Base-by-base conservation (phyloP, 495 filamentous ascomycete species). In the Lepidopterella palustris region DNA sequence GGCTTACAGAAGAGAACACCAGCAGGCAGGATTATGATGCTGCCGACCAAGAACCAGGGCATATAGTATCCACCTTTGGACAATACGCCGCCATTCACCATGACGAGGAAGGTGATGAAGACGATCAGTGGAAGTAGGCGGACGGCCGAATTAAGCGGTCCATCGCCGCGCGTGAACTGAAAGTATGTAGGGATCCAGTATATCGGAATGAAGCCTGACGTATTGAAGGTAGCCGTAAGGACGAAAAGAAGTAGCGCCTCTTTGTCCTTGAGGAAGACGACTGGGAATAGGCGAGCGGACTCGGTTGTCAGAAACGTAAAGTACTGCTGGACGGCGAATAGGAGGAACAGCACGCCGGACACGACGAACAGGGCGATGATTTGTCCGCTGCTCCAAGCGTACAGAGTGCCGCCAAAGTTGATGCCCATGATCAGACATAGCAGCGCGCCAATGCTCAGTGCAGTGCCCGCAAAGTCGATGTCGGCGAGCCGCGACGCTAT, bases 291-390 rank as follows among this genome's bases (percentile, higher is more conserved):
- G 2, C 55, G 60, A 9, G 5, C 6, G 13, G 57, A 52, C 4
- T 20, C 8, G 3, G 62, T 57, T 20, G 59, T 62, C 25, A 61
- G 51, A 13, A 62, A 21, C 3, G 10, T 8, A 20, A 56, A 57
- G n/a, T 9, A 8, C 32, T 64, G 62, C 35, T 64, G 62, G 3
- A 62, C 4, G 42, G 39, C 29, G 24, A 64, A 61, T 5, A 28
- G 8, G 29, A 62, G 4, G 32, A 20, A 55, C 4, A 61, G 27
- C 2, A 64, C 59, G 5, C 32, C 59, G 18, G 42, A 24, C 18
- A 21, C 13, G 29, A 64, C 59, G 18, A 62, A 57, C 5, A 57
- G 29, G 9, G 29, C 61, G 23, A 63, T 63, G 18, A 48, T 60
- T 8, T 26, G 20, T 8, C 59, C 59, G 39, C 29, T 39, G 21